Percentiles rank a stretch among this genome's conserved stretches.
Evolutionary conservation across 352 stramenopile species (phyloP).

Genomic region (Globisporangium orthogonon): DNA sequence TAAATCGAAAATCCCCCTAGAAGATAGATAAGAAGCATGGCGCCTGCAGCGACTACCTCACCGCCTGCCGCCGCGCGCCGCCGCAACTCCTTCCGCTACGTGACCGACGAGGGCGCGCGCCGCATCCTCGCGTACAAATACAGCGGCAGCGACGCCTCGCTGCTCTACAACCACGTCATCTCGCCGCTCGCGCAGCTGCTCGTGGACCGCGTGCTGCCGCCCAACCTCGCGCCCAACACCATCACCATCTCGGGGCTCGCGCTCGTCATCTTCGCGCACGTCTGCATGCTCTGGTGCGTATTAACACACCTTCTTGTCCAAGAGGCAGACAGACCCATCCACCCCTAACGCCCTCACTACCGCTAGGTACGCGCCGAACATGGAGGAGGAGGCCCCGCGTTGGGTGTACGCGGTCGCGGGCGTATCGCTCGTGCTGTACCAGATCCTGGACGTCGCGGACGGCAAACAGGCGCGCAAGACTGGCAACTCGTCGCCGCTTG

Average conservation of each 20-base stretch:
- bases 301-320: too few species aligned
- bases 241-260: conserved; percentile 77
- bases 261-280: conserved; percentile 64
- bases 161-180: conserved; percentile 82
- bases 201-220: conserved; percentile 67
- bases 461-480: conserved; percentile 86
- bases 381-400: conserved; percentile 59
- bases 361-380: conserved; percentile 78
- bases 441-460: conserved; percentile 83
- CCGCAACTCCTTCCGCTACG: conserved; percentile 42
- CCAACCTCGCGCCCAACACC: conserved; percentile 67
- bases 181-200: conserved; percentile 70
- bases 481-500: conserved; percentile 79
- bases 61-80: not conserved
- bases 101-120: conserved; percentile 63
- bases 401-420: conserved; percentile 71
- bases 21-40: too few species aligned
- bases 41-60: not conserved
- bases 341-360: conserved; percentile 10
- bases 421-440: conserved; percentile 67
- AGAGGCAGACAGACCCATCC: too few species aligned
- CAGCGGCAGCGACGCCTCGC: conserved; percentile 74
- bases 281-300: conserved; percentile 65
- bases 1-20: not conserved
- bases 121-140: conserved; percentile 79